Conservation (phyloP, 1,284 basidiomycete genomes). For the Phlebopus sp. region DNA sequence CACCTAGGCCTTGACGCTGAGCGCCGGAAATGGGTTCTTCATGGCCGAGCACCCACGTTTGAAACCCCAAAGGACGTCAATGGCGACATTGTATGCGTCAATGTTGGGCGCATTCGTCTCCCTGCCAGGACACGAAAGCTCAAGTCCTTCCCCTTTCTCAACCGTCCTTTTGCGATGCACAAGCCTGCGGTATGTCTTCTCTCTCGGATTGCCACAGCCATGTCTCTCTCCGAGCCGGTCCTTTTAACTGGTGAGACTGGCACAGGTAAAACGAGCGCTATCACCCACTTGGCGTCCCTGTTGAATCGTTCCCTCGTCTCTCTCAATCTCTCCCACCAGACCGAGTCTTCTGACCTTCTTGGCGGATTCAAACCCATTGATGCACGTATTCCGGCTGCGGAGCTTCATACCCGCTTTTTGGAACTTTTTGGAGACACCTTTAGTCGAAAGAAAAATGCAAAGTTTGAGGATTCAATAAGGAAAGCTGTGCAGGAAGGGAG, state of each 20-base stretch:
- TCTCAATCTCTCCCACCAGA: slow-evolving; percentile 95
- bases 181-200: slow-evolving; percentile 81
- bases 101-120: slow-evolving; percentile 57
- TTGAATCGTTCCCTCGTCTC: slow-evolving; percentile 79
- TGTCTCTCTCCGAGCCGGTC: slow-evolving; percentile 79
- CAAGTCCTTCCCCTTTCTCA: slow-evolving; percentile 32
- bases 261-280: slow-evolving; percentile 94
- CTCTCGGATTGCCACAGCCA: slow-evolving; percentile 77
- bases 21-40: slow-evolving; percentile 52
- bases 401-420: slow-evolving; percentile 76
- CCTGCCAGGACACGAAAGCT: slow-evolving; percentile 40
- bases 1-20: slow-evolving; percentile 68
- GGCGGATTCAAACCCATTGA: slow-evolving; percentile 97
- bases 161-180: slow-evolving; percentile 86
- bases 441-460: slow-evolving; percentile 86
- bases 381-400: slow-evolving; percentile 72
- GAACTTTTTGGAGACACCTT: slow-evolving; percentile 88
- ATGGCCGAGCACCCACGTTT: slow-evolving; percentile 65
- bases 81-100: slow-evolving; percentile 52
- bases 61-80: slow-evolving; percentile 67
- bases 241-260: slow-evolving; percentile 97
- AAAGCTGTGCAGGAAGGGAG: slow-evolving; percentile 81
- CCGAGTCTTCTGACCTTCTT: slow-evolving; percentile 91
- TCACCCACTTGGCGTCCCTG: slow-evolving; percentile 86
- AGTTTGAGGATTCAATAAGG: slow-evolving; percentile 82